Evolutionary conservation across 2,329 filamentous ascomycete genomes (phyloP).

Genomic region (Apiospora rasikravindrae): DNA sequence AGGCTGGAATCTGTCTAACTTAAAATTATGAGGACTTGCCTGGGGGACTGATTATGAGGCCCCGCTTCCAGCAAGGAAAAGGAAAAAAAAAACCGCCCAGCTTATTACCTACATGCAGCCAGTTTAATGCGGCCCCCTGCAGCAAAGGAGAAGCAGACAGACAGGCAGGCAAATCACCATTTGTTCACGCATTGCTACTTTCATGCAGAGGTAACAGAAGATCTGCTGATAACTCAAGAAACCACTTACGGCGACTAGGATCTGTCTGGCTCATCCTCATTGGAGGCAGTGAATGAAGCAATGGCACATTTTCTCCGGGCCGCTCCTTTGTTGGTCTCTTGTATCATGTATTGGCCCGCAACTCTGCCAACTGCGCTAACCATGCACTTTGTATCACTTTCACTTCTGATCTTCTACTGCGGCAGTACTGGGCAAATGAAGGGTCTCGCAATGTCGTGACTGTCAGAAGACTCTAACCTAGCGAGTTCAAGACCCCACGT

Average conservation of each 20-base stretch:
- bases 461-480: background rate
- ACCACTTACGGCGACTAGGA: background rate
- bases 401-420: background rate
- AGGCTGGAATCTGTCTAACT: background rate
- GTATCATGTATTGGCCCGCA: background rate
- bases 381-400: background rate
- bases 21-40: constrained; percentile 4
- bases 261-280: background rate
- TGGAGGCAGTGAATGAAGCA: background rate
- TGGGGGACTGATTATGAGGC: background rate
- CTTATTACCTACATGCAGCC: constrained; percentile 1
- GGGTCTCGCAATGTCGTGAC: background rate
- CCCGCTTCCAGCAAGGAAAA: background rate
- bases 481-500: background rate
- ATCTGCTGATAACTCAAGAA: background rate
- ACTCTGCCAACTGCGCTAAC: background rate
- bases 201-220: background rate
- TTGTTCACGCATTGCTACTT: background rate
- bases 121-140: constrained; percentile 11
- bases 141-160: background rate
- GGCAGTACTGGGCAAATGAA: background rate
- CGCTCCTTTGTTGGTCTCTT: background rate
- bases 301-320: background rate
- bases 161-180: background rate
- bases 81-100: background rate